phyloP scores from a whole-genome alignment of 257 asterid species.

The Forsythia viridissima region DNA sequence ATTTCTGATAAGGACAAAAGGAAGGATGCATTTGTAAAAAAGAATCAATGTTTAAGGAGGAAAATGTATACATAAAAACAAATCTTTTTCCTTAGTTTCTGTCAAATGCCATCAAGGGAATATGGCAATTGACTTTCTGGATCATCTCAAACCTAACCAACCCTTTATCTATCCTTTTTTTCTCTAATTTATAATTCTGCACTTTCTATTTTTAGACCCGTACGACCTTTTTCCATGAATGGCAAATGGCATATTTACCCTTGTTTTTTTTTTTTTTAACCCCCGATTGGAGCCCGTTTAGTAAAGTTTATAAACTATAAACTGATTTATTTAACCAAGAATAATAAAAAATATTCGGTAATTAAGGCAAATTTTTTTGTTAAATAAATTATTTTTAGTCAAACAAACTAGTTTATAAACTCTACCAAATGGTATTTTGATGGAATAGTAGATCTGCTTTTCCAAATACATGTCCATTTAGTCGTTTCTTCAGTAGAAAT shows the following conservation, averaged over 20 bases:
- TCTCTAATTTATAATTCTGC: neutral
- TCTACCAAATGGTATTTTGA: no score
- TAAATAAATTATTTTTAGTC: no score
- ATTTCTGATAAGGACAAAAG: neutral
- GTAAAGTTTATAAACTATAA: no score
- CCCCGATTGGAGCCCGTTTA: no score
- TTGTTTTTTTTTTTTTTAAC: no score
- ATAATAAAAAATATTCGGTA: no score
- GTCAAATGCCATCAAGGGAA: neutral
- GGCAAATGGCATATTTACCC: neutral
- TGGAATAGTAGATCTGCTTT: no score
- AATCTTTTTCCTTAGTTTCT: neutral
- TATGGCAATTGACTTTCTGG: neutral
- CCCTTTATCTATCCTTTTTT: neutral
- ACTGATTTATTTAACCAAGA: no score
- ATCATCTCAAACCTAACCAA: neutral
- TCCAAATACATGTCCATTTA: no score
- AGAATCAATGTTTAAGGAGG: neutral
- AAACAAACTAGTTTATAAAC: no score
- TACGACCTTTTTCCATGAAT: neutral
- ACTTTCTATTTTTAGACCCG: neutral
- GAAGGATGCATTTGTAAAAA: conserved; percentile 17
- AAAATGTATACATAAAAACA: neutral
- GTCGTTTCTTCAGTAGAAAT: no score
- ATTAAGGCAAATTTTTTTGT: no score